Conservation (phyloP, 1,284 basidiomycete genomes). For the Ceratobasidium sp. region DNA sequence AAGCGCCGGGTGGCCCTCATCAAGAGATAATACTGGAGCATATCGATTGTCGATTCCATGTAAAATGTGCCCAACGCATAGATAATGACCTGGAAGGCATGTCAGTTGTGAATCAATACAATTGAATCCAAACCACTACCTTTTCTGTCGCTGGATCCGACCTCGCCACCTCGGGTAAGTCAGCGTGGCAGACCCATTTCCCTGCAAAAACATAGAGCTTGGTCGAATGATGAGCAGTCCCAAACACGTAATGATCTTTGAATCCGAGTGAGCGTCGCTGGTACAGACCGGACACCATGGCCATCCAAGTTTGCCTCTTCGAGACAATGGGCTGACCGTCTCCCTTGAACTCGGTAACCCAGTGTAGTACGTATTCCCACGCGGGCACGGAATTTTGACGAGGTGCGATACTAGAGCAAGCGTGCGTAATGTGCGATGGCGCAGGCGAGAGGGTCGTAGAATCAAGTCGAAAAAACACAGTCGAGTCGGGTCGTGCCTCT, state of each 20-base stretch:
- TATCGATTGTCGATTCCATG: neutral
- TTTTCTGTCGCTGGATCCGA: neutral
- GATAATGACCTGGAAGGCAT: neutral
- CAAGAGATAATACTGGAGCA: constrained; percentile 1
- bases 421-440: neutral
- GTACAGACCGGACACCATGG: constrained; percentile 3
- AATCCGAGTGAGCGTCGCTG: constrained; percentile 6
- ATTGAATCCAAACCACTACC: neutral
- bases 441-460: neutral
- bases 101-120: no score
- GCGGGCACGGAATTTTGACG: neutral
- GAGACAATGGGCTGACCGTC: neutral
- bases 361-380: neutral
- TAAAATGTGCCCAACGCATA: neutral
- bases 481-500: neutral
- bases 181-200: neutral
- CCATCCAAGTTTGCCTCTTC: neutral
- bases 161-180: no score
- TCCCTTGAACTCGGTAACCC: constrained; percentile 4
- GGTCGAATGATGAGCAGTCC: neutral
- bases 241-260: constrained; percentile 9
- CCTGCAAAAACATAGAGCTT: neutral
- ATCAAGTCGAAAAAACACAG: neutral
- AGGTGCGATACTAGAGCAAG: neutral
- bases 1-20: neutral